Evolutionary conservation across 495 filamentous ascomycete genomes (phyloP).

Genomic region (Xylaria sp.): DNA sequence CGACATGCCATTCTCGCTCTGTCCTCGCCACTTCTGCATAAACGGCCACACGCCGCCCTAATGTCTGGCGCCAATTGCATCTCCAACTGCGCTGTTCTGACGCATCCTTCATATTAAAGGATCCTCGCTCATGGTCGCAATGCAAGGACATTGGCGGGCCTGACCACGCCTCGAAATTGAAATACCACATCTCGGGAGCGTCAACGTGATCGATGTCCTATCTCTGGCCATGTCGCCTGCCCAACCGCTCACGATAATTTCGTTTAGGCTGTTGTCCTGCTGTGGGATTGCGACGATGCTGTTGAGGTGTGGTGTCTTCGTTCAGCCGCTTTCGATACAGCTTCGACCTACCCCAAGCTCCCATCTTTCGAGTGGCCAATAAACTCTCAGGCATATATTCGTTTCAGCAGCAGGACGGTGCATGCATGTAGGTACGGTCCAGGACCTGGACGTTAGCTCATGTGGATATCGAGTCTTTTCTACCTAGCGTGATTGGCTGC

Average conservation of each 20-base stretch:
- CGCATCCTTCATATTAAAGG: slow-evolving; percentile 6
- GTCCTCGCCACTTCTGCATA: slow-evolving; percentile 9
- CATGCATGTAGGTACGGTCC: slow-evolving; percentile 23
- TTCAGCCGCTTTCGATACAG: slow-evolving; percentile 26
- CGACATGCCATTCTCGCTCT: slow-evolving; percentile 9
- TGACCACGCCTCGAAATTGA: slow-evolving; percentile 24
- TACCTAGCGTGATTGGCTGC: slow-evolving; percentile 22
- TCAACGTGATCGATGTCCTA: slow-evolving; percentile 2
- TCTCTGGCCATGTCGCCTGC: slow-evolving; percentile 10
- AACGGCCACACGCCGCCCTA: slow-evolving; percentile 18
- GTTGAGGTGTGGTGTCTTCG: slow-evolving; percentile 4
- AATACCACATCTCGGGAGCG: slow-evolving; percentile 21
- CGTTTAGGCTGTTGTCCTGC: slow-evolving; percentile 24
- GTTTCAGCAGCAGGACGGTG: slow-evolving; percentile 21
- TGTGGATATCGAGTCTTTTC: slow-evolving; percentile 14
- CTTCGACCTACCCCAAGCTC: slow-evolving; percentile 22
- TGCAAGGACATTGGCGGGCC: slow-evolving; percentile 9
- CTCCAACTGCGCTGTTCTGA: slow-evolving; percentile 11
- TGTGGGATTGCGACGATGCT: slow-evolving; percentile 15
- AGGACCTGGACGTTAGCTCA: slow-evolving; percentile 16
- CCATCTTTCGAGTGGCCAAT: slow-evolving; percentile 22
- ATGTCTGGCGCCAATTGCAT: slow-evolving; percentile 5
- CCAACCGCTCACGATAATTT: not conserved
- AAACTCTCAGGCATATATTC: not conserved
- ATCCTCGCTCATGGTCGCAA: slow-evolving; percentile 14